Evolutionary conservation across 2,329 filamentous ascomycete genomes (phyloP), one percentile per base, ranked within the genome.

Genomic region (Aspergillus alliaceus): DNA sequence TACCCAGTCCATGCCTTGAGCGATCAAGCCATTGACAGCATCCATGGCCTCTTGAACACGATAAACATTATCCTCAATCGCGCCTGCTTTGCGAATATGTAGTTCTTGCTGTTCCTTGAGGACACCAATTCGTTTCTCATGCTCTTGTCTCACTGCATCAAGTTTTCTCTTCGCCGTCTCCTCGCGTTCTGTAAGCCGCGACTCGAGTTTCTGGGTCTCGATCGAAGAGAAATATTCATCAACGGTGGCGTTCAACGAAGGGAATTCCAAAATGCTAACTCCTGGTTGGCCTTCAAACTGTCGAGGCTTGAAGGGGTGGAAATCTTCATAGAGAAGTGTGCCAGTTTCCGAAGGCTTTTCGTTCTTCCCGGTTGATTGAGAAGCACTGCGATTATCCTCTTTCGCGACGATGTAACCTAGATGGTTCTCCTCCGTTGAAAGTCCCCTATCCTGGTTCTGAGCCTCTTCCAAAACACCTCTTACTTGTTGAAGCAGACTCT

Each of bases 201-300:
- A 96, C 72, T 96, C 90, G 1, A 98, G 81, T 71, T 91, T 96
- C 71, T 97, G 93, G 0, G 93, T 91, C 75, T 99, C 95, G 25
- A 98, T 85, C 0, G 93, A 98, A 0, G 95, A 98, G 73, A 96
- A 98, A 78, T 97, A 99, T 64, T 96, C 91, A 70, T 99, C 95
- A 0, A 96, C 92, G 0, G 92, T 95, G 69, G 89, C 90, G 73
- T 97, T 97, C 79, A 96, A 98, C 9, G 87, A 89, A 6, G 91
- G 84, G 63, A 93, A 92, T 53, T 90, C 85, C 12, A 98, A 69
- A 15, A 96, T 85, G 3, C 85, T 83, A 24, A 88, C 84, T 0
- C 81, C 77, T 0, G 86, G 78, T 55, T 92, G 86, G 6, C 84
- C 80, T 60, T 87, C 85, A 60, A 96, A 90, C 64, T 98, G 93